Conservation (phyloP, 768 basidiomycete genomes). For the Boletus sensibilis region DNA sequence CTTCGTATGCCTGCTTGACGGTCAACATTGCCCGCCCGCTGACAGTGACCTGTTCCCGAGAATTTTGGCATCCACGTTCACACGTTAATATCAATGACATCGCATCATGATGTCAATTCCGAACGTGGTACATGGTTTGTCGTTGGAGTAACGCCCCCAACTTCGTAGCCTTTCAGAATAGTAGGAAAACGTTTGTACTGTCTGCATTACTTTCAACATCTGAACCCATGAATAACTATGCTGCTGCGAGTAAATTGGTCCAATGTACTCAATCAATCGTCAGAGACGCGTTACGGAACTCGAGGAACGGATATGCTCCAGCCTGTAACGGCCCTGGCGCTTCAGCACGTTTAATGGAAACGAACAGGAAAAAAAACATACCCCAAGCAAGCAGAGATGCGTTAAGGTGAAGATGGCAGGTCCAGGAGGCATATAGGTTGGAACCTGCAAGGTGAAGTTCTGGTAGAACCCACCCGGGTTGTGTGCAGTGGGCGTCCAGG, state of each 20-base stretch:
- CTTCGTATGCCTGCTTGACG: not conserved
- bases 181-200: not conserved
- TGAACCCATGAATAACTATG: not conserved
- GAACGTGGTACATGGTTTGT: no score
- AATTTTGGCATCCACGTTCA: not conserved
- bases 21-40: slow-evolving; percentile 3
- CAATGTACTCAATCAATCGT: slow-evolving; percentile 13
- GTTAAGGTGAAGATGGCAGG: slow-evolving; percentile 31
- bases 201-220: not conserved
- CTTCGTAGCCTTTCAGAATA: not conserved
- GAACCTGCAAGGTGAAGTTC: slow-evolving; percentile 27
- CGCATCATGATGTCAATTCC: no score
- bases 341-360: not conserved
- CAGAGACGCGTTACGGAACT: slow-evolving; percentile 26
- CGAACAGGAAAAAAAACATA: slow-evolving; percentile 1
- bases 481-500: slow-evolving; percentile 26
- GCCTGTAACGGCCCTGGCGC: slow-evolving; percentile 9
- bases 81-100: not conserved
- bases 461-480: slow-evolving; percentile 25
- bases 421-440: slow-evolving; percentile 5
- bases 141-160: not conserved
- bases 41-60: not conserved
- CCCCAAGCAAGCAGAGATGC: slow-evolving; percentile 32
- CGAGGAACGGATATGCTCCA: slow-evolving; percentile 27
- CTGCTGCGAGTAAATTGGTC: not conserved